Percentiles rank a stretch among this genome's conserved stretches.
These are phyloP conservation scores for Raddia distichophylla DNA, from an alignment of 176 grass and related monocot genomes.

Conservation along the genomic window DNA sequence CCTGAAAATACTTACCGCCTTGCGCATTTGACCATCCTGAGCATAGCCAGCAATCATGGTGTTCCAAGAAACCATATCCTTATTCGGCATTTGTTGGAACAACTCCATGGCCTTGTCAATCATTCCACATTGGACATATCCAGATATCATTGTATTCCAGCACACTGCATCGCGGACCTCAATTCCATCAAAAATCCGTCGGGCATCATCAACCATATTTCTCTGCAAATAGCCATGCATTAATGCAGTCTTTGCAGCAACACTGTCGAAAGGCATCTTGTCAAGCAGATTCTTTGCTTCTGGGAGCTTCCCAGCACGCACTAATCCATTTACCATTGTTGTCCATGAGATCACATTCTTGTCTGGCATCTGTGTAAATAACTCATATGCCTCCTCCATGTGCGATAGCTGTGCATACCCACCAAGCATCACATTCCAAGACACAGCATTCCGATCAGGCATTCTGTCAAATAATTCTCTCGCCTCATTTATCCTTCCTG, in stretches of 20 bases:
- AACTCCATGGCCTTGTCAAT: slow-evolving; percentile 51
- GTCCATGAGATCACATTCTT: slow-evolving; percentile 62
- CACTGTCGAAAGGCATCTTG: slow-evolving; percentile 54
- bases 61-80: slow-evolving; percentile 69
- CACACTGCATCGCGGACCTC: slow-evolving; percentile 47
- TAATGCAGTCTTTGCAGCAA: slow-evolving; percentile 61
- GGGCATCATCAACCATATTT: slow-evolving; percentile 44
- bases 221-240: slow-evolving; percentile 61
- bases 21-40: slow-evolving; percentile 48
- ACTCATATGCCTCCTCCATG: slow-evolving; percentile 45
- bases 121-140: slow-evolving; percentile 54
- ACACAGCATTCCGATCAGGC: slow-evolving; percentile 49
- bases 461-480: slow-evolving; percentile 58
- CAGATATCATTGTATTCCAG: slow-evolving; percentile 74
- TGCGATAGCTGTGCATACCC: slow-evolving; percentile 36
- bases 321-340: slow-evolving; percentile 52
- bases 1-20: slow-evolving; percentile 50
- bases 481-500: slow-evolving; percentile 41
- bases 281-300: slow-evolving; percentile 57
- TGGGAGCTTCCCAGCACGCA: slow-evolving; percentile 46
- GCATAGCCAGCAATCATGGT: slow-evolving; percentile 68
- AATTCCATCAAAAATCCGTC: slow-evolving; percentile 56
- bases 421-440: slow-evolving; percentile 66
- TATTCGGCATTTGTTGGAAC: slow-evolving; percentile 61
- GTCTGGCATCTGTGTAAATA: slow-evolving; percentile 55